Percentiles rank a stretch among this genome's conserved stretches.
Evolutionary conservation across 2,329 filamentous ascomycete species (phyloP).

Genomic region (Xylariomycetidae sp.): DNA sequence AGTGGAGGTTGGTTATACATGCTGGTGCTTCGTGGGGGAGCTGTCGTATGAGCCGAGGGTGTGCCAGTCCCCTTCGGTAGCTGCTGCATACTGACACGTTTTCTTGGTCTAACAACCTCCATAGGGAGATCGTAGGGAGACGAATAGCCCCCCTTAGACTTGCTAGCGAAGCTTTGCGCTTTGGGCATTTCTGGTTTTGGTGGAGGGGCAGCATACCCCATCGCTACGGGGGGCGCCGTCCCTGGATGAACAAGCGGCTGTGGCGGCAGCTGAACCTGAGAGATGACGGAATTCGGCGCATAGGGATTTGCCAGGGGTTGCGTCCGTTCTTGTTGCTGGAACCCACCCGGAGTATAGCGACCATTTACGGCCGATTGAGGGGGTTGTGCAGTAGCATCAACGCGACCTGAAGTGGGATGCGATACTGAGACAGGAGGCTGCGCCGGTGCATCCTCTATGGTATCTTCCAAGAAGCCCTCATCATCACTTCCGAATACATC

Average conservation of each 20-base stretch:
- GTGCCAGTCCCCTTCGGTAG: slow-evolving; percentile 40
- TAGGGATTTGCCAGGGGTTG: slow-evolving; percentile 37
- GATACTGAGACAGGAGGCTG: slow-evolving; percentile 8
- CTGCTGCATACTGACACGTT: slow-evolving; percentile 57
- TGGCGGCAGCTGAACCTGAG: slow-evolving; percentile 18
- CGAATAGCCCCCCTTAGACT: slow-evolving; percentile 84
- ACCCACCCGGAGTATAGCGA: slow-evolving; percentile 28
- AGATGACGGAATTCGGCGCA: slow-evolving; percentile 37
- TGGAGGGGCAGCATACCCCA: slow-evolving; percentile 33
- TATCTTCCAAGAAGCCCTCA: slow-evolving; percentile 78
- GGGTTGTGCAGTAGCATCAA: slow-evolving; percentile 13
- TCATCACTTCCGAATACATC: slow-evolving; percentile 77
- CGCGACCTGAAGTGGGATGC: slow-evolving; percentile 5
- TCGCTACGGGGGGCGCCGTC: slow-evolving; percentile 21
- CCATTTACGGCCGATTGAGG: slow-evolving; percentile 24
- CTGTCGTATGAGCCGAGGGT: slow-evolving; percentile 40
- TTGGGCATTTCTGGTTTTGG: slow-evolving; percentile 45
- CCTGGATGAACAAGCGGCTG: slow-evolving; percentile 25
- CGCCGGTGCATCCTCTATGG: slow-evolving; percentile 36
- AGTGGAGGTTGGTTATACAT: slow-evolving; percentile 36
- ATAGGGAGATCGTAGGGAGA: slow-evolving; percentile 95
- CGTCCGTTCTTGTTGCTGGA: too few species aligned
- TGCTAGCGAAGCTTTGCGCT: slow-evolving; percentile 82
- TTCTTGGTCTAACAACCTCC: slow-evolving; percentile 72
- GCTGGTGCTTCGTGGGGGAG: slow-evolving; percentile 60